Base-by-base conservation (phyloP, 371 early-diverging fungal genomes). In the Mucor circinelloides region DNA sequence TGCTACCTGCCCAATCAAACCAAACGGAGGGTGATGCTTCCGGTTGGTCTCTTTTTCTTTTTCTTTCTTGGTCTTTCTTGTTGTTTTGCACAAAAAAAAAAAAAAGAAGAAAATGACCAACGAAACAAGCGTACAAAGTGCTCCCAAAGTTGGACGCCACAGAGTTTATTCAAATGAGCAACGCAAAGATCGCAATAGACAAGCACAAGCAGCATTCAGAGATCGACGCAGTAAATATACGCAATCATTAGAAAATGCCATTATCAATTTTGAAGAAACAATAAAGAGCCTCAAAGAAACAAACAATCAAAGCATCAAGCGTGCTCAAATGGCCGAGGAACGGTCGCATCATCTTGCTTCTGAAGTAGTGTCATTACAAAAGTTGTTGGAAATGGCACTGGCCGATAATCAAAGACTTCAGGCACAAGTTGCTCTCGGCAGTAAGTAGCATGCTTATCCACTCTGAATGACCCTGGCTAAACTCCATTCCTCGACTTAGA, bases 131-230 rank as follows among this genome's bases (percentile, higher is more conserved):
- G 23, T 3, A 52, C 52, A 56, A 32, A 4, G 6, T 17, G 54
- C 38, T 3, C 52, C 63, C 21, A 69, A 72, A 57, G 69, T 23
- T 25, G 72, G 72, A 5, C 72, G 72, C 28, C 61, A 72, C 38
- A 52, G 72, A 30, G 31, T 72, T 42, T 72, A 64, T 32, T 55
- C 72, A 1, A 69, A 61, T 17, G 72, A 72, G 17, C 69, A 72
- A 70, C 87, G 90, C 30, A 86, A 85, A 27, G 90, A 87, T 6
- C 88, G 90, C 66, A 90, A 90, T 66, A 74, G 90, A 21, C 81
- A 87, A 13, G 90, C 90, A 1, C 90, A 90, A 70, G 78, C 89
- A 5, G 90, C 90, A 1, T 90, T 90, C 68, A 76, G 90, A 30
- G 84, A 87, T 60, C 86, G 90, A 65, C 84, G 85, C 60, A 85